phyloP scores from a whole-genome alignment of 139 green algal genomes.

The Desmodesmus armatus region DNA sequence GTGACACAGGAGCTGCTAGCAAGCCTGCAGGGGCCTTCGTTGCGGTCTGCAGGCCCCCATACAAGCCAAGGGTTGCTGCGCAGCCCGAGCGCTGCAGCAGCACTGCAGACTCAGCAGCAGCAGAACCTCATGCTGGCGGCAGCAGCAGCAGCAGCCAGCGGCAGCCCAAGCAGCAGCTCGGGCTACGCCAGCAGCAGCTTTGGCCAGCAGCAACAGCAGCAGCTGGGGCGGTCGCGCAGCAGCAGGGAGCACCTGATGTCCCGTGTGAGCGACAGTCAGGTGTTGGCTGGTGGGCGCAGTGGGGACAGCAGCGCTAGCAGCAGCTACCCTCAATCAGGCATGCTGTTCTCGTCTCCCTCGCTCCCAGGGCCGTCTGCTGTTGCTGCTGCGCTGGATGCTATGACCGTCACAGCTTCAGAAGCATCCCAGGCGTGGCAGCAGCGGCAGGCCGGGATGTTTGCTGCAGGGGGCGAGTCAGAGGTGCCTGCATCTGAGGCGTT shows the following conservation, averaged over 20 bases:
- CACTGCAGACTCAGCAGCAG: background rate
- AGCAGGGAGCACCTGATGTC: background rate
- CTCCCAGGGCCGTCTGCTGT: background rate
- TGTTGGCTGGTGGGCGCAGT: background rate
- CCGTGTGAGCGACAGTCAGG: slow-evolving; percentile 22
- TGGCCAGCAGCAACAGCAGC: background rate
- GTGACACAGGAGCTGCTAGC: slow-evolving; percentile 9
- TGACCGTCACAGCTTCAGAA: background rate
- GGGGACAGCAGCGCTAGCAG: too few relatives aligned
- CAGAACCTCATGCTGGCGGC: background rate
- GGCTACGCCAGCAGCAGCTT: background rate
- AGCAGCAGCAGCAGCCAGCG: background rate
- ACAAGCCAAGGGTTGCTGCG: background rate
- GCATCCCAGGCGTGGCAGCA: background rate
- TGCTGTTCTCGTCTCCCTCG: background rate
- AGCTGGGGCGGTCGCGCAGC: background rate
- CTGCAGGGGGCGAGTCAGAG: background rate
- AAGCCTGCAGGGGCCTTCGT: background rate
- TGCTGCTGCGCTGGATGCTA: background rate
- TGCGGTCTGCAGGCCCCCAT: background rate
- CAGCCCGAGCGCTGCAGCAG: background rate
- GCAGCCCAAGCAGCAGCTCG: background rate
- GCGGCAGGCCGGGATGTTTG: background rate
- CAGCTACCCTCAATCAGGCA: too few relatives aligned
- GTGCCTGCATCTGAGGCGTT: slow-evolving; percentile 6